Evolutionary conservation across 176 grass and related monocot species (phyloP).

Genomic region (Aegilops bicornis): DNA sequence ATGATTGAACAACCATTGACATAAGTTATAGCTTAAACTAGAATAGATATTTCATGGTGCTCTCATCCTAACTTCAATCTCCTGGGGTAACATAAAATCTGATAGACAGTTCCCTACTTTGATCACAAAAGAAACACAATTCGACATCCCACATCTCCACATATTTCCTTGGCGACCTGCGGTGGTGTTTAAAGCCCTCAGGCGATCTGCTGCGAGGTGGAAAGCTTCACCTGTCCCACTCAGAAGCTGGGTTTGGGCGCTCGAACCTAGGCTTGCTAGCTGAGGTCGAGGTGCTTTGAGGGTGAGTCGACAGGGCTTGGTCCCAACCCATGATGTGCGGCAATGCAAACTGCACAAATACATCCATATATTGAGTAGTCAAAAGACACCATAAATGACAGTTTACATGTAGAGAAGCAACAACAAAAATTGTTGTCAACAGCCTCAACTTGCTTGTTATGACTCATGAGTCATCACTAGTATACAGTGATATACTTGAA

Average conservation of each 20-base stretch:
- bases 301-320: constrained; percentile 41
- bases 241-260: constrained; percentile 51
- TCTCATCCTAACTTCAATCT: neutral
- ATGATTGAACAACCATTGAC: neutral
- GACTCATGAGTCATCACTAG: neutral
- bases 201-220: neutral
- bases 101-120: neutral
- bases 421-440: neutral
- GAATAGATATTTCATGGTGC: neutral
- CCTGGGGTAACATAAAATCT: neutral
- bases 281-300: neutral
- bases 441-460: neutral
- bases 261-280: constrained; percentile 37
- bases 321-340: constrained; percentile 85
- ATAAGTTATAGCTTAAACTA: neutral
- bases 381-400: constrained; percentile 10
- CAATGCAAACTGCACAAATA: constrained; percentile 61
- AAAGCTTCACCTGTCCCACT: constrained; percentile 69
- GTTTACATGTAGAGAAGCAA: neutral
- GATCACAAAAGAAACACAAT: neutral
- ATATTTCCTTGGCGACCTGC: neutral
- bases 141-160: constrained; percentile 5
- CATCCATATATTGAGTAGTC: neutral
- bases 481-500: neutral
- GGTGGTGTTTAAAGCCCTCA: neutral